Evolutionary conservation across 257 asterid species (phyloP).

Genomic region (Paulownia fortunei): DNA sequence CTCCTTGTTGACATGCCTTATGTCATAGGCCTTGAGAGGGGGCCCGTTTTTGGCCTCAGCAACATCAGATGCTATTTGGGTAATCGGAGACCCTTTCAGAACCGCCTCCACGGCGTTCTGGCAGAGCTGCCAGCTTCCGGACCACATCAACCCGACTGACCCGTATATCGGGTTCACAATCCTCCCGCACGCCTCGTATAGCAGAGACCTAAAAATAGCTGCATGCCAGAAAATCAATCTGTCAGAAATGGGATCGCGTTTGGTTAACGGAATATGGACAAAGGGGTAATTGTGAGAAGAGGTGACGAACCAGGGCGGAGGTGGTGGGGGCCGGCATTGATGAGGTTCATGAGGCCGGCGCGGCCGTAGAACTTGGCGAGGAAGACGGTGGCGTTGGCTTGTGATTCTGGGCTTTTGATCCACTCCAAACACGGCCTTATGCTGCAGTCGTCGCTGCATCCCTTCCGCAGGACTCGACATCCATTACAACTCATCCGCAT

Average conservation of each 20-base stretch:
- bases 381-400: constrained; percentile 87
- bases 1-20: constrained; percentile 69
- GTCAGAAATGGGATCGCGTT: constrained; percentile 38
- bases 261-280: constrained; percentile 18
- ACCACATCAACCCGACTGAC: constrained; percentile 81
- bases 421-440: constrained; percentile 84
- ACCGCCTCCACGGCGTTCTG: constrained; percentile 87
- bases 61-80: constrained; percentile 56
- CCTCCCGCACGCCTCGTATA: constrained; percentile 91
- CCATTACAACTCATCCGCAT: constrained; percentile 94
- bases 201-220: constrained; percentile 76
- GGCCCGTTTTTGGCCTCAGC: constrained; percentile 63
- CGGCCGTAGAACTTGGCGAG: constrained; percentile 93
- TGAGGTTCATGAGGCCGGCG: constrained; percentile 89
- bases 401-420: constrained; percentile 76
- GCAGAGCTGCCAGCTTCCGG: constrained; percentile 90
- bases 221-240: constrained; percentile 18
- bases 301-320: constrained; percentile 77
- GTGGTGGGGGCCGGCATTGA: constrained; percentile 81
- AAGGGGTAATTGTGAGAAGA: not conserved
- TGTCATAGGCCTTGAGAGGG: constrained; percentile 68
- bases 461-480: constrained; percentile 81
- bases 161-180: constrained; percentile 89
- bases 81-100: constrained; percentile 64
- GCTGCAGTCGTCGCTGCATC: constrained; percentile 80